Evolutionary conservation across 148 eudicot species (phyloP).

Genomic region (Arbutus unedo): DNA sequence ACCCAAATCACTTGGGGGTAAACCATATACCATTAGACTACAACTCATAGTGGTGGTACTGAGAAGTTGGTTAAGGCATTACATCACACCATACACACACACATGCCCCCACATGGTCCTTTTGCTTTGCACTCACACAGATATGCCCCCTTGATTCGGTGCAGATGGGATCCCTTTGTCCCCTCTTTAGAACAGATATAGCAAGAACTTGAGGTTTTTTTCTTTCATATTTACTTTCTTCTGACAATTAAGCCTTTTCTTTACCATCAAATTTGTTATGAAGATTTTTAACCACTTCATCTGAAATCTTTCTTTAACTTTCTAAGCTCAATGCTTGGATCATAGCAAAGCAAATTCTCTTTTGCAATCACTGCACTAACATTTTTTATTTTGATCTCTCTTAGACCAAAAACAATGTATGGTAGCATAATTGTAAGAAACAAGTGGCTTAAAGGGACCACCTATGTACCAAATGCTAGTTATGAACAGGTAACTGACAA

Average conservation of each 20-base stretch:
- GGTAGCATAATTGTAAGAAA: not conserved
- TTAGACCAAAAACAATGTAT: not conserved
- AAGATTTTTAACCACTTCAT: too few species aligned
- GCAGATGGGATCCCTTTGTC: not conserved
- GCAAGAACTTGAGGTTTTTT: not conserved
- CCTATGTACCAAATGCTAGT: not conserved
- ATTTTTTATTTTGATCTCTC: not conserved
- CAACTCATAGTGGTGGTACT: not conserved
- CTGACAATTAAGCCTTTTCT: not conserved
- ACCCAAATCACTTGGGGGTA: too few species aligned
- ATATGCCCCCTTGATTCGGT: not conserved
- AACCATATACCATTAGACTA: too few species aligned
- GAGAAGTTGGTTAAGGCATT: not conserved
- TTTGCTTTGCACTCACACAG: not conserved
- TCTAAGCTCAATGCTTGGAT: not conserved
- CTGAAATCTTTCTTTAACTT: not conserved
- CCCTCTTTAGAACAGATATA: not conserved
- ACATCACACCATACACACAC: not conserved
- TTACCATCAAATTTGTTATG: too few species aligned
- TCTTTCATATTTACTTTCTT: not conserved
- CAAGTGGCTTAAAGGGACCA: not conserved
- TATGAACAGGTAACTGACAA: not conserved
- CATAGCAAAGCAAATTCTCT: not conserved
- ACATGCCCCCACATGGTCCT: not conserved
- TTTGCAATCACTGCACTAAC: not conserved